phyloP scores from a whole-genome alignment of 306 rosid genomes.

The Sicyos edulis region DNA sequence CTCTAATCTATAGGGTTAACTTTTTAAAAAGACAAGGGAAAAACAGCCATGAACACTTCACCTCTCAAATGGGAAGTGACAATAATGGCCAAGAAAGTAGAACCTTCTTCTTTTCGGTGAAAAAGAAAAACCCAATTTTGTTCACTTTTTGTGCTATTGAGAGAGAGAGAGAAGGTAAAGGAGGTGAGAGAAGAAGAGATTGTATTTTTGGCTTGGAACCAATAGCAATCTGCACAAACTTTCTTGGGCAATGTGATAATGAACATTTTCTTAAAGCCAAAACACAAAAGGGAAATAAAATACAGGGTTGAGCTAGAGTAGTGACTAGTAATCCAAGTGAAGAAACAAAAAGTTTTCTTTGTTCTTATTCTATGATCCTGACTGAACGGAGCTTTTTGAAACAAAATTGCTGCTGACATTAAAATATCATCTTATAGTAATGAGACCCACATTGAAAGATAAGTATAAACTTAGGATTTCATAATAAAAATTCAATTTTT shows the following conservation, averaged over 20 bases:
- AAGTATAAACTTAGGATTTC: background rate
- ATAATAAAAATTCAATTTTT: conserved; percentile 13
- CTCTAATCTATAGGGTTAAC: conserved; percentile 23
- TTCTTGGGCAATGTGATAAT: conserved; percentile 52
- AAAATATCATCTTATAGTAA: background rate
- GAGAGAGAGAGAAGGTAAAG: conserved; percentile 16
- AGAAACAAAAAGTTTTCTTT: conserved; percentile 59
- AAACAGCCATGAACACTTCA: conserved; percentile 27
- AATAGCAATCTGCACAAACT: conserved; percentile 22
- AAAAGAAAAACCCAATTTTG: conserved; percentile 31
- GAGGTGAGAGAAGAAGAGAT: conserved; percentile 15
- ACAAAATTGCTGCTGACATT: background rate
- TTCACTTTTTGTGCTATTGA: conserved; percentile 23
- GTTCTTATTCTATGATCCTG: conserved; percentile 43
- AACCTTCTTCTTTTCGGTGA: conserved; percentile 36
- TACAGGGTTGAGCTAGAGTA: background rate
- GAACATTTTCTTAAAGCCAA: conserved; percentile 39
- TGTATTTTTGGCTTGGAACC: conserved; percentile 29
- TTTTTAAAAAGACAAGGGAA: conserved; percentile 20
- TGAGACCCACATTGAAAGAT: background rate
- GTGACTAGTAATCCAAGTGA: conserved; percentile 17
- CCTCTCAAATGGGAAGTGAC: conserved; percentile 24
- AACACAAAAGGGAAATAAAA: background rate
- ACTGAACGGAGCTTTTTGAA: background rate
- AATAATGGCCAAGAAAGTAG: conserved; percentile 34